Conservation (phyloP, 208 protist genomes). For the Acanthamoeba castellanii region DNA sequence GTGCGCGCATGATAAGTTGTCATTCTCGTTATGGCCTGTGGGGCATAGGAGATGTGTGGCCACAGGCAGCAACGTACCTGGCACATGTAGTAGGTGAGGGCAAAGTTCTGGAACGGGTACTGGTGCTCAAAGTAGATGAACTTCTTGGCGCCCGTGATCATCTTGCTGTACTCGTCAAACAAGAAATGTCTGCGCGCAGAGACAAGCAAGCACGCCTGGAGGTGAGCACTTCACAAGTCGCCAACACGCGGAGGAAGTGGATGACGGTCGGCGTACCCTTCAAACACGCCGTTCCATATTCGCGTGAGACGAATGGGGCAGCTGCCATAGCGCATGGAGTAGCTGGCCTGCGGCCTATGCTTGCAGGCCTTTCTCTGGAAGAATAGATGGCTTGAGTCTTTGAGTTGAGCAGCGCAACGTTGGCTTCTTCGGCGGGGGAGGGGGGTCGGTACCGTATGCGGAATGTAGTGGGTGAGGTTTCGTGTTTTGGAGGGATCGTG, state of each 20-base stretch:
- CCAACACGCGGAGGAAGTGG: not conserved
- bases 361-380: not conserved
- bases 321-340: conserved; percentile 21
- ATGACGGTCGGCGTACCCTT: conserved; percentile 50
- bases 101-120: conserved; percentile 87
- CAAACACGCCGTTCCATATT: conserved; percentile 83
- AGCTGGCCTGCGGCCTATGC: conserved; percentile 41
- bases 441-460: not conserved
- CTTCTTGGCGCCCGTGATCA: conserved; percentile 83
- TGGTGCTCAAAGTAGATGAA: conserved; percentile 87
- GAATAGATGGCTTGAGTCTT: not conserved
- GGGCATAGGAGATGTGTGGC: too few species aligned
- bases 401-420: too few species aligned
- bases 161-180: conserved; percentile 85
- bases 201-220: not conserved
- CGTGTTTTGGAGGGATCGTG: conserved; percentile 77
- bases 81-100: conserved; percentile 86
- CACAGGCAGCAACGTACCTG: not conserved
- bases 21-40: not conserved
- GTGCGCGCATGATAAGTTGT: not conserved
- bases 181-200: conserved; percentile 71
- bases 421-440: too few species aligned
- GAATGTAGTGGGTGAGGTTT: conserved; percentile 18
- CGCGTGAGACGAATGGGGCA: conserved; percentile 71
- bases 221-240: not conserved